Conservation (phyloP, 495 filamentous ascomycete species). For the Melanomma pulvis-pyrius region DNA sequence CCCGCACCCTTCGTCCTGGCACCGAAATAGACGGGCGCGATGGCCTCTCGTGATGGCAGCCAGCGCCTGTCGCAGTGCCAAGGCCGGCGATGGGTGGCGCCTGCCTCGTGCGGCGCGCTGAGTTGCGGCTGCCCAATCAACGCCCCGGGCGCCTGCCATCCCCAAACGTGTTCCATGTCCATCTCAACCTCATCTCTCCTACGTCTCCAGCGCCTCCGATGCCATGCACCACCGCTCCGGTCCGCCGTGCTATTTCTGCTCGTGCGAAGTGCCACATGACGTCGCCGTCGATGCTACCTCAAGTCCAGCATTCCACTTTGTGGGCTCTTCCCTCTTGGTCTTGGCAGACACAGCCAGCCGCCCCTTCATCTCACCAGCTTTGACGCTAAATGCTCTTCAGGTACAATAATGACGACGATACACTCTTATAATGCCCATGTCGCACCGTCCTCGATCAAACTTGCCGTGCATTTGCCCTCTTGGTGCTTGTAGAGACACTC, state of each 20-base stretch:
- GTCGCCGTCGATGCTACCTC: neutral
- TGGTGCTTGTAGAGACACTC: too few species aligned
- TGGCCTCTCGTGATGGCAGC: neutral
- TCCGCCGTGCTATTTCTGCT: slow-evolving; percentile 18
- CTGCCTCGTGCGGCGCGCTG: neutral
- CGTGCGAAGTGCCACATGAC: neutral
- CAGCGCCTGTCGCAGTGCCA: slow-evolving; percentile 10
- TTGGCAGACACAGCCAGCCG: neutral
- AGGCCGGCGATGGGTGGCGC: slow-evolving; percentile 23
- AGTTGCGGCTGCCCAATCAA: slow-evolving; percentile 35
- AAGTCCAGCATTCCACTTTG: neutral
- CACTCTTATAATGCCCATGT: too few species aligned
- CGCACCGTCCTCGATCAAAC: too few species aligned
- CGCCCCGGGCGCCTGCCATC: neutral
- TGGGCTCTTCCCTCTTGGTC: neutral
- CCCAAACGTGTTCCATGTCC: slow-evolving; percentile 14
- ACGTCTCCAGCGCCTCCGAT: neutral
- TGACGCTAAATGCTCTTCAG: too few species aligned
- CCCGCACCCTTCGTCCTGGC: neutral
- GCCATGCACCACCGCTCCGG: neutral
- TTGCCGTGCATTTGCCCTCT: too few species aligned
- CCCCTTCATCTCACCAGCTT: too few species aligned
- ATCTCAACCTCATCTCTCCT: slow-evolving; percentile 31
- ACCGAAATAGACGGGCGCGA: slow-evolving; percentile 3
- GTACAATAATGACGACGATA: too few species aligned